phyloP scores from a whole-genome alignment of 1,284 basidiomycete genomes.

The Porogramme epimiltina region DNA sequence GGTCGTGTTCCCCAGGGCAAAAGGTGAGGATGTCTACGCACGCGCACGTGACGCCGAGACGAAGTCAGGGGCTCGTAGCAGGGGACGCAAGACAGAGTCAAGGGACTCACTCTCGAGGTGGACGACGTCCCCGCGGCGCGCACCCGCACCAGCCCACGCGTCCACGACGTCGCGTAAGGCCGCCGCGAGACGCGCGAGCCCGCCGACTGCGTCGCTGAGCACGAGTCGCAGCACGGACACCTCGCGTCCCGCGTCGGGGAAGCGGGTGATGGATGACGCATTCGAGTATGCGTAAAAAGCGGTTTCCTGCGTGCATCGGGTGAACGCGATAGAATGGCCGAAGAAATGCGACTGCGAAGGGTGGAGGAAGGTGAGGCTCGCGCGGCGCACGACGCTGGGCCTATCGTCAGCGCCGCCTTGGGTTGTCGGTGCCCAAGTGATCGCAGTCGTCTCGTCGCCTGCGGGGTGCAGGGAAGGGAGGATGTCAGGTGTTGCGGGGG shows the following conservation, averaged over 20 bases:
- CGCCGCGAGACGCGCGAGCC: conserved; percentile 66
- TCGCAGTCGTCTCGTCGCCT: conserved; percentile 36
- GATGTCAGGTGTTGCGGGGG: not conserved
- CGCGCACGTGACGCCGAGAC: not conserved
- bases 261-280: conserved; percentile 64
- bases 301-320: conserved; percentile 38
- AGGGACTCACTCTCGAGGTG: conserved; percentile 65
- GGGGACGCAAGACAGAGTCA: not conserved
- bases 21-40: conserved; percentile 49
- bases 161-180: conserved; percentile 78
- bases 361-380: conserved; percentile 25
- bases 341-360: not conserved
- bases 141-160: conserved; percentile 50
- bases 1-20: conserved; percentile 26
- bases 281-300: conserved; percentile 56
- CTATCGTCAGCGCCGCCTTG: conserved; percentile 13
- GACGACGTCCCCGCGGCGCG: conserved; percentile 71
- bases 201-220: conserved; percentile 66
- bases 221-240: conserved; percentile 67
- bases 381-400: conserved; percentile 2
- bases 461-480: not conserved
- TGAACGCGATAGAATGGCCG: conserved; percentile 21
- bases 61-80: not conserved
- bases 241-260: conserved; percentile 71
- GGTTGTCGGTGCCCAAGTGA: conserved; percentile 59